These are phyloP conservation scores for Lentinus brumalis DNA, from an alignment of 768 basidiomycete genomes.

Conservation along the genomic window DNA sequence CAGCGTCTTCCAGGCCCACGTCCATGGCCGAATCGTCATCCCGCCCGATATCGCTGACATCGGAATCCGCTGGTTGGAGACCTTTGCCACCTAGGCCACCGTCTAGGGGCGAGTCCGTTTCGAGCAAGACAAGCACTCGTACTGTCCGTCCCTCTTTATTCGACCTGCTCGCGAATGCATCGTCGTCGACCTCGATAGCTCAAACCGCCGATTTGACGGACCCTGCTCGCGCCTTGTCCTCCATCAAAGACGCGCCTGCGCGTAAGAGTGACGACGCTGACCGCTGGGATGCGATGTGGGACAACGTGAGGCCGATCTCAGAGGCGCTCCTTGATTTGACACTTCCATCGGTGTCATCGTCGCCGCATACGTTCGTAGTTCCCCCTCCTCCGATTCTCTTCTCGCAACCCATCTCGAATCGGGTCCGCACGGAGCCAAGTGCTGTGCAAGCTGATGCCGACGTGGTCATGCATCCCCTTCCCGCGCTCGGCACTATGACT, in stretches of 20 bases:
- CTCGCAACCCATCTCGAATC: neutral
- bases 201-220: neutral
- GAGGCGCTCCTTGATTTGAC: neutral
- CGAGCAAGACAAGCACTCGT: slow-evolving; percentile 9
- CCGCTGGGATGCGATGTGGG: neutral
- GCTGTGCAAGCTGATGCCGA: neutral
- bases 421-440: neutral
- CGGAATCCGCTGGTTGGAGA: neutral
- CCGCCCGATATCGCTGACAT: slow-evolving; percentile 7
- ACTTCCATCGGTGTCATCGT: neutral
- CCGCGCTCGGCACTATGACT: neutral
- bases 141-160: slow-evolving; percentile 23
- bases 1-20: slow-evolving; percentile 12
- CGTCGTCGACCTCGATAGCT: neutral
- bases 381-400: slow-evolving; percentile 24
- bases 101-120: neutral
- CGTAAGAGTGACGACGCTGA: neutral
- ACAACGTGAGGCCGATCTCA: neutral
- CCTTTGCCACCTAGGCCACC: slow-evolving; percentile 19
- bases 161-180: slow-evolving; percentile 14
- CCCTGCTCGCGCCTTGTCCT: no score
- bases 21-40: slow-evolving; percentile 16
- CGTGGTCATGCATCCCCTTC: neutral
- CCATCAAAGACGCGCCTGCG: neutral
- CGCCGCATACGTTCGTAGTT: slow-evolving; percentile 3